Percentiles rank a stretch among this genome's conserved stretches.
These are phyloP conservation scores for Kwoniella sp. DNA, from an alignment of 768 basidiomycete genomes.

Conservation along the genomic window DNA sequence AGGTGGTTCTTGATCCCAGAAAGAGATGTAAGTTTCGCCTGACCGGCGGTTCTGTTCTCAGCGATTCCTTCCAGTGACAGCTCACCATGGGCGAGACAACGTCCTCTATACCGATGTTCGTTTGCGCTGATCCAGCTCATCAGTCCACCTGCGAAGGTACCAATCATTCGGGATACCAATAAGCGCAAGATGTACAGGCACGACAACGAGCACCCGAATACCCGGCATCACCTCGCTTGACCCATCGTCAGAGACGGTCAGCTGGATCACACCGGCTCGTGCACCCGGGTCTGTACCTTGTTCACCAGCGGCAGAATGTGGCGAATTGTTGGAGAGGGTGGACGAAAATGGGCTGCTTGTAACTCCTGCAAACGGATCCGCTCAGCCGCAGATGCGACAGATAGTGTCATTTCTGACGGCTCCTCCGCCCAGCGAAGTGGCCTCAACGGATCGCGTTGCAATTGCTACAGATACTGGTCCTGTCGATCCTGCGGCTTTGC, in stretches of 20 bases:
- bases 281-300: too few relatives aligned
- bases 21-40: slow-evolving; percentile 11
- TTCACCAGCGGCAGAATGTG: too few relatives aligned
- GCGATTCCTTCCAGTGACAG: not conserved
- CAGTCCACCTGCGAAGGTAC: slow-evolving; percentile 11
- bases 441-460: not conserved
- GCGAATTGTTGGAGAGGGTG: too few relatives aligned
- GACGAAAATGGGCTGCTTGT: too few relatives aligned
- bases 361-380: too few relatives aligned
- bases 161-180: slow-evolving; percentile 10
- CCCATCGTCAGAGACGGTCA: not conserved
- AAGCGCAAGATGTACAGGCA: not conserved
- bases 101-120: too few relatives aligned
- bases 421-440: not conserved
- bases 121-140: not conserved
- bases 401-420: not conserved
- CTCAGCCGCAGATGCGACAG: too few relatives aligned
- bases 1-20: slow-evolving; percentile 7
- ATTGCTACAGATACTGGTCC: too few relatives aligned
- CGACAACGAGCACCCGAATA: not conserved
- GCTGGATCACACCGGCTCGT: not conserved
- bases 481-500: too few relatives aligned
- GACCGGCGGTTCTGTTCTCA: not conserved
- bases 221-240: not conserved
- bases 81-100: not conserved